Conservation (phyloP, 257 asterid species). For the Leptodermis oblonga region DNA sequence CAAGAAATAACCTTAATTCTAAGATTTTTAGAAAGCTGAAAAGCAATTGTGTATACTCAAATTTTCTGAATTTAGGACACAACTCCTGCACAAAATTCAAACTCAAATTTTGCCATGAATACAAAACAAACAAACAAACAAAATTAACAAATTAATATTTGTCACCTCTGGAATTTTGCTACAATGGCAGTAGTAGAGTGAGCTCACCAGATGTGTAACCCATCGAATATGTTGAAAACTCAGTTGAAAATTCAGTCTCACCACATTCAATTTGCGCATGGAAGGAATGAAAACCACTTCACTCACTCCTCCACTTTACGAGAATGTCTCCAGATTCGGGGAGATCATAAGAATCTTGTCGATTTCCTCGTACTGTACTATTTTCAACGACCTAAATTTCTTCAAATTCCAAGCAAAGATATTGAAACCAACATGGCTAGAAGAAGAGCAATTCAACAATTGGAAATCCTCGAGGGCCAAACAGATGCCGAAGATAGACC, state of each 20-base stretch:
- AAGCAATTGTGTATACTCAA: constrained; percentile 12
- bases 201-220: neutral
- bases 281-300: constrained; percentile 12
- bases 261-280: constrained; percentile 8
- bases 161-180: constrained; percentile 38
- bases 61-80: constrained; percentile 5
- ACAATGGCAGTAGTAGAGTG: constrained; percentile 11
- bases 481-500: constrained; percentile 17
- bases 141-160: neutral
- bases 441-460: neutral
- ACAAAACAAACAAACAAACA: no score
- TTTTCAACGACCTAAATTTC: constrained; percentile 14
- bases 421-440: neutral
- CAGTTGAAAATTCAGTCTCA: constrained; percentile 12
- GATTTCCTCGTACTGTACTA: constrained; percentile 17
- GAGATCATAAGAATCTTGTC: neutral
- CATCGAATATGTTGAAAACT: constrained; percentile 11
- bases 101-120: no score
- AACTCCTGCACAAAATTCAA: constrained; percentile 22
- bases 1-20: constrained; percentile 25
- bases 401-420: neutral
- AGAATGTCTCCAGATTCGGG: constrained; percentile 13
- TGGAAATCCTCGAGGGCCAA: neutral
- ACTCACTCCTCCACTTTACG: constrained; percentile 27
- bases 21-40: constrained; percentile 14